Evolutionary conservation across 352 stramenopile species (phyloP).

Genomic region (Phytophthora pluvialis): DNA sequence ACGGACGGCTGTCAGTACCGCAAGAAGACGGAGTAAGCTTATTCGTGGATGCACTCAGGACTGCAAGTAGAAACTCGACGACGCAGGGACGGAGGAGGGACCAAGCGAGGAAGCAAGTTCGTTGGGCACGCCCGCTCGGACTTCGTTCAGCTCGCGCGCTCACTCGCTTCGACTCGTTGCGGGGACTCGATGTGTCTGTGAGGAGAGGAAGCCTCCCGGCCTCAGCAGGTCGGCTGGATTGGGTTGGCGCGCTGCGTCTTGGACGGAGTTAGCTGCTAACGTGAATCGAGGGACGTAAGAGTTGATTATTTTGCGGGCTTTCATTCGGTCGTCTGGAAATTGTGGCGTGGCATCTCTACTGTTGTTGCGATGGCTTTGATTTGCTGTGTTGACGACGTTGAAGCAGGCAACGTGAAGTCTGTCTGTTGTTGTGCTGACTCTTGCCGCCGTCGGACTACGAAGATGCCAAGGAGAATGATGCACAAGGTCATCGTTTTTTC

Average conservation of each 20-base stretch:
- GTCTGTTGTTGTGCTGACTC: not conserved
- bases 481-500: slow-evolving; percentile 14
- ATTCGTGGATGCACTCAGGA: slow-evolving; percentile 31
- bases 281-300: slow-evolving; percentile 68
- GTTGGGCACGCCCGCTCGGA: slow-evolving; percentile 32
- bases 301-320: slow-evolving; percentile 74
- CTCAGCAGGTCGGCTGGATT: slow-evolving; percentile 31
- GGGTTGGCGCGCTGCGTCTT: slow-evolving; percentile 35
- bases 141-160: slow-evolving; percentile 33
- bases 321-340: slow-evolving; percentile 30
- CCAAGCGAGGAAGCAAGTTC: slow-evolving; percentile 46
- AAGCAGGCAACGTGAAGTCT: not conserved
- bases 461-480: not conserved
- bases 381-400: not conserved
- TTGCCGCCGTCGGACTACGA: not conserved
- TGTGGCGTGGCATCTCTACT: not conserved
- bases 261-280: slow-evolving; percentile 42
- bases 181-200: slow-evolving; percentile 37
- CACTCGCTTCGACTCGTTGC: slow-evolving; percentile 31
- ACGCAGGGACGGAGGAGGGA: slow-evolving; percentile 36
- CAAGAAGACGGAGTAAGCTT: slow-evolving; percentile 99
- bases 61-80: slow-evolving; percentile 41
- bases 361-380: no score
- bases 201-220: slow-evolving; percentile 30
- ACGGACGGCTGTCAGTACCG: slow-evolving; percentile 99